Base-by-base conservation (phyloP, 306 rosid species). In the Glycine soja region DNA sequence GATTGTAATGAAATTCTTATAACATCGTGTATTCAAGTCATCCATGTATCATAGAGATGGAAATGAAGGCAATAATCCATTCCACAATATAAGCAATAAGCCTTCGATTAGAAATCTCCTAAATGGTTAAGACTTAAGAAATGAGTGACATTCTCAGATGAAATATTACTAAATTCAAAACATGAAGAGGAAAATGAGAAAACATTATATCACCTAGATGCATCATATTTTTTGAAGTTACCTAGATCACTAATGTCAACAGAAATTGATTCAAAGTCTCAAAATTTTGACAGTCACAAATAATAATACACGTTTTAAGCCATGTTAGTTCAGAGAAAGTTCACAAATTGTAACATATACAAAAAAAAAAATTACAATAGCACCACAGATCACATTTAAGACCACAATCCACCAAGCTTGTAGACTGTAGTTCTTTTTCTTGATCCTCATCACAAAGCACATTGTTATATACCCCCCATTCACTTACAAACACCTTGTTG, bases 361-460 rank as follows among this genome's bases (percentile, higher is more conserved):
- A 66, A 40, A 79, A 47, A 14, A 69, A 78, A 24, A 4, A 24
- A 24, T 5, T 43, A 6, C 52, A 76, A 24, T 7, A 43, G 30
- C 38, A 82, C 15, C 81, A 59, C 15, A 46, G 11, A 18, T 57
- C 36, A 57, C 12, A 57, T 57, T 57, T 57, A 57, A 57, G 34
- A 57, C 12, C 64, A 57, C 36, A 57, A 57, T 5, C 24, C 45
- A 32, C 16, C 40, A 83, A 77, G 53, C 71, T 48, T 77, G 69
- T 56, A 15, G 61, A 45, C 38, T 7, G 38, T 46, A 82, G 43
- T 58, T n/a, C 52, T 57, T 73, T 24, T 77, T 32, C 58, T 13
- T 67, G 77, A 78, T 74, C 84, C 64, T 50, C 58, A 51, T 65
- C 47, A 40, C 47, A 61, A 42, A 68, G 36, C 56, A 75, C 40